phyloP scores from a whole-genome alignment of 768 basidiomycete species.

The Cystoderma amianthinum region DNA sequence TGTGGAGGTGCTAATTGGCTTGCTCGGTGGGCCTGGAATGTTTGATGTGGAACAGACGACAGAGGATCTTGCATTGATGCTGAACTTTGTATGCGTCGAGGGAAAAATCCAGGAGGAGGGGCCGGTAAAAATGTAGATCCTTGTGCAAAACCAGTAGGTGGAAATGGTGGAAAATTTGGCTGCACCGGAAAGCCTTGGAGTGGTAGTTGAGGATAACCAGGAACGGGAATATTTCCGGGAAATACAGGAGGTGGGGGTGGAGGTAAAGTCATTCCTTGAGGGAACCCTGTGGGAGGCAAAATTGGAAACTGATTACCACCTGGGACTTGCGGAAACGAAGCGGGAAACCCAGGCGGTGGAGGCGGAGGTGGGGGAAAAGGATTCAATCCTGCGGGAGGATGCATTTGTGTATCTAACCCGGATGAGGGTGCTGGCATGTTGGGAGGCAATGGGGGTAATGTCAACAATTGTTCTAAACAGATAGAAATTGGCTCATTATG shows the following conservation, averaged over 20 bases:
- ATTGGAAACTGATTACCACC: conserved; percentile 9
- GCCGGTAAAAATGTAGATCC: no score
- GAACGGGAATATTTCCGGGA: conserved; percentile 5
- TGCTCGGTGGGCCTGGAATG: conserved; percentile 68
- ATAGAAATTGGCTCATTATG: background rate
- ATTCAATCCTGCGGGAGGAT: conserved; percentile 10
- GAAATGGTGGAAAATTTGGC: conserved; percentile 18
- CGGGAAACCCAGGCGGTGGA: conserved; percentile 15
- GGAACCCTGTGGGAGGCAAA: conserved; percentile 18
- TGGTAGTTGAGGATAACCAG: background rate
- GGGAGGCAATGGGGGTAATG: conserved; percentile 3
- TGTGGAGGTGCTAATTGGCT: conserved; percentile 29
- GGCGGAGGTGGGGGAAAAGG: conserved; percentile 18
- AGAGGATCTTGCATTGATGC: conserved; percentile 70
- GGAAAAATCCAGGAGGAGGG: conserved; percentile 64
- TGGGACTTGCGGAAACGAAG: conserved; percentile 9
- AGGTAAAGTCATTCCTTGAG: conserved; percentile 12
- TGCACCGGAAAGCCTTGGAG: background rate
- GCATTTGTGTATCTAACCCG: no score
- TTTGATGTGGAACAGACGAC: conserved; percentile 68
- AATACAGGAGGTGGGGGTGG: conserved; percentile 15
- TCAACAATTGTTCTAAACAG: background rate
- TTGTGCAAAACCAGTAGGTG: conserved; percentile 17
- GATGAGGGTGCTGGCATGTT: conserved; percentile 3
- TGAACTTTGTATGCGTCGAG: conserved; percentile 41